These are phyloP conservation scores for Termitomyces sp. DNA, from an alignment of 768 basidiomycete genomes.

Conservation along the genomic window DNA sequence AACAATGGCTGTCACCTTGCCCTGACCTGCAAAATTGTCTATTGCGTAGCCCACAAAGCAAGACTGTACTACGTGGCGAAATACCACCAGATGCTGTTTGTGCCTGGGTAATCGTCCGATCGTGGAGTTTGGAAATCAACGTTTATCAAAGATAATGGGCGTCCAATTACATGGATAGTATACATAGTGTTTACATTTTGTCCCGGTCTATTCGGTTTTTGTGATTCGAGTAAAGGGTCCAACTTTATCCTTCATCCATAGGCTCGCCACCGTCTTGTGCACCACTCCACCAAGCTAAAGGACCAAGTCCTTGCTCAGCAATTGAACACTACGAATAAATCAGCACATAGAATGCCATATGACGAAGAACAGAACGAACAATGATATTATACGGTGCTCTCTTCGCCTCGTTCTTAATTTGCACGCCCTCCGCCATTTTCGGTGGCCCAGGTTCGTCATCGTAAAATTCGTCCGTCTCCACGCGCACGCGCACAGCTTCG, in stretches of 20 bases:
- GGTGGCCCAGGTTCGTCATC: constrained; percentile 86
- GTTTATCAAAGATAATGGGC: too few species aligned
- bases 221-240: neutral
- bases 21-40: too few species aligned
- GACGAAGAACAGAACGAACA: constrained; percentile 33
- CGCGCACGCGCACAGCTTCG: constrained; percentile 70
- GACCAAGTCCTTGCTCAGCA: constrained; percentile 77
- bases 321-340: constrained; percentile 60
- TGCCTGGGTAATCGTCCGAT: neutral
- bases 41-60: too few species aligned
- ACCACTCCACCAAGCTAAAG: constrained; percentile 69
- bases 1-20: too few species aligned
- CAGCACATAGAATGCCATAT: neutral
- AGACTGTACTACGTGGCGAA: too few species aligned
- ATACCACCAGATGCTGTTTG: too few species aligned
- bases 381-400: constrained; percentile 65
- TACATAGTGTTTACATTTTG: constrained; percentile 5
- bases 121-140: neutral
- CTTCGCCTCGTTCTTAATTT: constrained; percentile 42
- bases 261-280: constrained; percentile 36
- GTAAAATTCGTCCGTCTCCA: constrained; percentile 78
- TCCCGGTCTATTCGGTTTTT: neutral
- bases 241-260: constrained; percentile 35
- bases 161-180: neutral
- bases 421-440: constrained; percentile 65